Conservation (phyloP, 148 eudicot genomes). For the Dysphania ambrosioides region DNA sequence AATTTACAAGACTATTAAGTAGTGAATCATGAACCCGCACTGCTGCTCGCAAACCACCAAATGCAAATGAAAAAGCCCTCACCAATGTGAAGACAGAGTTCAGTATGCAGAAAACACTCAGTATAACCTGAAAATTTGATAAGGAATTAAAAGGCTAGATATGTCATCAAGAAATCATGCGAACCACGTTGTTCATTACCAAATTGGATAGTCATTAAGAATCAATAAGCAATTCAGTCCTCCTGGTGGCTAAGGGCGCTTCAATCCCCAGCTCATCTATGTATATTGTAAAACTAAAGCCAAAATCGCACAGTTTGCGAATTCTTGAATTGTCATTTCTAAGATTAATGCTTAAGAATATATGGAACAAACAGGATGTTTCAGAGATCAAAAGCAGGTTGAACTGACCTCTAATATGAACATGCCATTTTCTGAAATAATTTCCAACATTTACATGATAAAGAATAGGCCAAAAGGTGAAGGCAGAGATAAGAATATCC, state of each 20-base stretch:
- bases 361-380: background rate
- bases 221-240: background rate
- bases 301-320: background rate
- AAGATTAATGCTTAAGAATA: background rate
- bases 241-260: background rate
- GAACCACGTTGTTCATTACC: background rate
- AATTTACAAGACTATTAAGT: conserved; percentile 58
- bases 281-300: background rate
- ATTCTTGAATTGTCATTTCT: background rate
- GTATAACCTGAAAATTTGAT: conserved; percentile 50
- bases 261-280: background rate
- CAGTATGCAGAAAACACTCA: conserved; percentile 62
- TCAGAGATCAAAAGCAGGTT: background rate
- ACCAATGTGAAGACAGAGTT: conserved; percentile 75
- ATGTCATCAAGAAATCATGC: background rate
- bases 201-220: background rate
- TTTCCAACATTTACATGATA: background rate
- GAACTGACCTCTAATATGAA: too few relatives aligned
- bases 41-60: conserved; percentile 94
- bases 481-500: background rate
- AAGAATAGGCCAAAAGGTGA: background rate
- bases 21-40: conserved; percentile 66
- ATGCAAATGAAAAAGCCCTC: conserved; percentile 94
- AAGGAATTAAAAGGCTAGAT: background rate
- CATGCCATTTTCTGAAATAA: background rate